A percentile compares a stretch with the other conserved stretches of the same genome.
phyloP scores from a whole-genome alignment of 768 basidiomycete species.

The Pluteus cervinus region DNA sequence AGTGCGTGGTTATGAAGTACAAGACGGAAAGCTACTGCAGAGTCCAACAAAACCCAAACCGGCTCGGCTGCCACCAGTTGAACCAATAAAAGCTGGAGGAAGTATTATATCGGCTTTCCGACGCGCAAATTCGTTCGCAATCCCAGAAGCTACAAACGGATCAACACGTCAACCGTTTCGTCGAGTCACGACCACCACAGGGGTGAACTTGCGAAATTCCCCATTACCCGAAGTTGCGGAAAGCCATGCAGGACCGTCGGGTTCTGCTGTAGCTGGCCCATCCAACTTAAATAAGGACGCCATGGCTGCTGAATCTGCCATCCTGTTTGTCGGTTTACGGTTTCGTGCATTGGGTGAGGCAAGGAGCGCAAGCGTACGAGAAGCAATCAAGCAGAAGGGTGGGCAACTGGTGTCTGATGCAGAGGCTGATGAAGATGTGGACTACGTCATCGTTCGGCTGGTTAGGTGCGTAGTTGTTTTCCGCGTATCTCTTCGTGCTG shows the following conservation, averaged over 20 bases:
- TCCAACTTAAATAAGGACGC: constrained; percentile 5
- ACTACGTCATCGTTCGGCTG: constrained; percentile 66
- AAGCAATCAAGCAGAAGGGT: constrained; percentile 55
- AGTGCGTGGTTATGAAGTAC: constrained; percentile 59
- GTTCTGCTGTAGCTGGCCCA: constrained; percentile 4
- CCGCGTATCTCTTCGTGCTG: not conserved
- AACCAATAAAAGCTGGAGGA: constrained; percentile 9
- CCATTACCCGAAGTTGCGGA: constrained; percentile 3
- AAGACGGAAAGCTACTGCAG: constrained; percentile 51
- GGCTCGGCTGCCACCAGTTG: constrained; percentile 9
- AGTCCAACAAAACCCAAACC: constrained; percentile 46
- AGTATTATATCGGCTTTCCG: constrained; percentile 56
- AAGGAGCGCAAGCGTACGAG: constrained; percentile 44
- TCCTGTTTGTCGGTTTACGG: constrained; percentile 51
- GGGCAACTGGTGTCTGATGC: constrained; percentile 43
- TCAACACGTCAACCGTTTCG: constrained; percentile 36
- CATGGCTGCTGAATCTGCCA: too few relatives aligned
- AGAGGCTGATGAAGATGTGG: constrained; percentile 41
- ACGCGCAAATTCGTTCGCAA: constrained; percentile 60
- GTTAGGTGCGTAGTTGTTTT: constrained; percentile 47
- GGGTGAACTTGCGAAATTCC: constrained; percentile 6
- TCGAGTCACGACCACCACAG: constrained; percentile 28
- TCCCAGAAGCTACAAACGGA: constrained; percentile 13
- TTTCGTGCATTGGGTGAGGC: constrained; percentile 70
- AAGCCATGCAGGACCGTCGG: constrained; percentile 7